Base-by-base conservation (phyloP, 2,329 filamentous ascomycete genomes). In the Aspergillus carbonarius region DNA sequence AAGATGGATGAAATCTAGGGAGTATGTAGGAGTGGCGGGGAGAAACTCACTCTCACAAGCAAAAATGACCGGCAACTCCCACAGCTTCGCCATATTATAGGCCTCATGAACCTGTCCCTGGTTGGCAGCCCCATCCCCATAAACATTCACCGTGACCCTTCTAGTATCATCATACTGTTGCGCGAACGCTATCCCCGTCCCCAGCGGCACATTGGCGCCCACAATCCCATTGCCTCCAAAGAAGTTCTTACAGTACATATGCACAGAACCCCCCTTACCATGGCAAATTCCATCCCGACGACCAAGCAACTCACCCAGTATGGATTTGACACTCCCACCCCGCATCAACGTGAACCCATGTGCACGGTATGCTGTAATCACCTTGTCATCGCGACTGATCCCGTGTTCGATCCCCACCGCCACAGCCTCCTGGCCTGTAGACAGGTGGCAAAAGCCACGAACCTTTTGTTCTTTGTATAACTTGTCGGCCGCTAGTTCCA, bases 391-490 rank as follows among this genome's bases (percentile, higher is more conserved):
- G 80, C 90, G 92, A 69, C 87, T 90, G 73, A 98, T 89, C 62
- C 91, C 92, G 77, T 96, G 90, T 81, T 98, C 93, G 72, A 98
- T 97, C 73, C 93, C 93, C 66, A 93, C 88, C 58, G 93, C 91
- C 64, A 98, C 93, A 64, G 93, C 93, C 84, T 98, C 93, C 80
- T 98, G 93, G 60, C 93, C 93, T 52, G 91, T 96, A 57, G 93
- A 97, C 76, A 98, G 81, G 81, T 98, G 93, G 82, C 93, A 98
- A 88, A 97, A 97, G 79, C 93, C 93, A 70, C 93, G 90, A 70
- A 98, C 96, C 84, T 97, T 96, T 86, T 96, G 96, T 82, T 97
- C 92, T 83, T 98, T 98, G 89, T 98, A 97, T 72, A 98, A 83
- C 73, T 91, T 86, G 77, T 97, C 93, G 80, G 93, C 91, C 63